These are phyloP conservation scores for Boletus sp. DNA, from an alignment of 1,284 basidiomycete species.

Conservation along the genomic window DNA sequence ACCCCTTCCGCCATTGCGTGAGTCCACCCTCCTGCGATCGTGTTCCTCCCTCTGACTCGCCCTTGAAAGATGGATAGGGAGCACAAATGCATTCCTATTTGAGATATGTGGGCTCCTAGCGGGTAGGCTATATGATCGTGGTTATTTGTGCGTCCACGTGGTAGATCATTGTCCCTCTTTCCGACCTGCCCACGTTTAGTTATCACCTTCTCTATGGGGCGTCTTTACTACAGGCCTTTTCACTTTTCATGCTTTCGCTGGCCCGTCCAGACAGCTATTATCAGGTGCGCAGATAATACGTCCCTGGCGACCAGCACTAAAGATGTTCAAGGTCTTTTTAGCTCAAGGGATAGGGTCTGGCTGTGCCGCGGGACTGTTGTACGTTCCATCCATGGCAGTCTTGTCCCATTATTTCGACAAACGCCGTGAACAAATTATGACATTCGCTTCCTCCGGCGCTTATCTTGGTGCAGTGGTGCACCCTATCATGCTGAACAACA, in stretches of 20 bases:
- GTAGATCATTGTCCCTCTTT: background rate
- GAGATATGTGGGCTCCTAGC: slow-evolving; percentile 41
- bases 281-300: slow-evolving; percentile 31
- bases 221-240: slow-evolving; percentile 34
- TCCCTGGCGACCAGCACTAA: background rate
- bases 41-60: background rate
- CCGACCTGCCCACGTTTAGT: slow-evolving; percentile 11
- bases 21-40: slow-evolving; percentile 14
- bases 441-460: slow-evolving; percentile 42
- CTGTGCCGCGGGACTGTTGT: slow-evolving; percentile 38
- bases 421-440: slow-evolving; percentile 38
- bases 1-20: slow-evolving; percentile 46
- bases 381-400: slow-evolving; percentile 42
- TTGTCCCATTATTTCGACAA: slow-evolving; percentile 43
- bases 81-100: slow-evolving; percentile 48
- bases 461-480: slow-evolving; percentile 42
- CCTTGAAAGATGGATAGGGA: slow-evolving; percentile 51
- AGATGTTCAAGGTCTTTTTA: slow-evolving; percentile 38
- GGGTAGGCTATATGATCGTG: slow-evolving; percentile 42
- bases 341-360: slow-evolving; percentile 42
- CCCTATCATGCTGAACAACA: slow-evolving; percentile 49
- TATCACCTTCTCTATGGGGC: slow-evolving; percentile 38
- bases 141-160: slow-evolving; percentile 38
- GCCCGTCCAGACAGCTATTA: slow-evolving; percentile 39
- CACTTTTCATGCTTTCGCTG: slow-evolving; percentile 45